Conservation (phyloP, 176 grass and related monocot species). For the Chrysopogon serrulatus region DNA sequence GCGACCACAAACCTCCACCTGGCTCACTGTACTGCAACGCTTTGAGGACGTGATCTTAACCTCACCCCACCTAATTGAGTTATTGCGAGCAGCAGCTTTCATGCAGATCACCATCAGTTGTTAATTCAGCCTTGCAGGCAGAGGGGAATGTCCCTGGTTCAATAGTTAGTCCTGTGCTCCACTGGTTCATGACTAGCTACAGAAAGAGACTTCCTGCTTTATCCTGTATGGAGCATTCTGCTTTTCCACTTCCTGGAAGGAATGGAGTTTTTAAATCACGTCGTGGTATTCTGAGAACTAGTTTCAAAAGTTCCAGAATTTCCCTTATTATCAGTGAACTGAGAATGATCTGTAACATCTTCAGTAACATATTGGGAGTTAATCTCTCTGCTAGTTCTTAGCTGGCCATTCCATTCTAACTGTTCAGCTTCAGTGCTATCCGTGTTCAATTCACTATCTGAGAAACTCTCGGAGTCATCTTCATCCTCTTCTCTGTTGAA, state of each 20-base stretch:
- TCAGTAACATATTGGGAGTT: slow-evolving; percentile 44
- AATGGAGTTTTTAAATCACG: slow-evolving; percentile 41
- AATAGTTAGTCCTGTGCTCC: slow-evolving; percentile 19
- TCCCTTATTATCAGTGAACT: slow-evolving; percentile 20
- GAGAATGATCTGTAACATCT: slow-evolving; percentile 53
- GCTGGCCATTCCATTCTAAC: slow-evolving; percentile 34
- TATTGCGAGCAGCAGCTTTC: slow-evolving; percentile 24
- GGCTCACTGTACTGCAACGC: slow-evolving; percentile 42
- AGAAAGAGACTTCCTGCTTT: slow-evolving; percentile 12
- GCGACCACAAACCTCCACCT: slow-evolving; percentile 25
- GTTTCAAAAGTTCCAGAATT: slow-evolving; percentile 45
- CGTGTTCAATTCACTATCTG: slow-evolving; percentile 44
- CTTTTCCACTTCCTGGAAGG: slow-evolving; percentile 47
- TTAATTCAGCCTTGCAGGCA: slow-evolving; percentile 39
- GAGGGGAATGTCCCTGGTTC: slow-evolving; percentile 30
- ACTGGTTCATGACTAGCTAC: slow-evolving; percentile 27
- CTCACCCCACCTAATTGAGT: slow-evolving; percentile 87
- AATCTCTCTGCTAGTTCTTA: slow-evolving; percentile 48
- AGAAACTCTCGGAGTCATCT: slow-evolving; percentile 52
- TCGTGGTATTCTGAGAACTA: slow-evolving; percentile 74
- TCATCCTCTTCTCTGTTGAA: slow-evolving; percentile 74
- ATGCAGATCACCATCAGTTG: slow-evolving; percentile 27
- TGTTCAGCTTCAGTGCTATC: slow-evolving; percentile 55
- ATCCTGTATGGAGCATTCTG: slow-evolving; percentile 37
- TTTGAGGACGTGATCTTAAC: slow-evolving; percentile 90